phyloP scores from a whole-genome alignment of 2,329 filamentous ascomycete genomes.

The Parasarocladium wereldwijsianum region DNA sequence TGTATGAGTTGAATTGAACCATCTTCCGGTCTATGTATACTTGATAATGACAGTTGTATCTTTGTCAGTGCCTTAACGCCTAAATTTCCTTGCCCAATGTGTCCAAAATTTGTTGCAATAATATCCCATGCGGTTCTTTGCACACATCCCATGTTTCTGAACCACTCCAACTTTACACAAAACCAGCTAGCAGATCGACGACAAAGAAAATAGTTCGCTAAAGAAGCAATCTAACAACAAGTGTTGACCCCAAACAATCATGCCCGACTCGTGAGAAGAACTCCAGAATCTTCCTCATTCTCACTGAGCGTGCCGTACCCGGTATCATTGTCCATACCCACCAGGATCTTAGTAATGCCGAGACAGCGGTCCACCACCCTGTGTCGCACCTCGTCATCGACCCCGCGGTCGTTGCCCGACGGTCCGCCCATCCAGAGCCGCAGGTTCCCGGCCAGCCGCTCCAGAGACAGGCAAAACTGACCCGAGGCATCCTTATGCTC shows the following conservation, averaged over 20 bases:
- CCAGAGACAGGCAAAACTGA: conserved; percentile 32
- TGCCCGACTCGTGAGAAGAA: conserved; percentile 6
- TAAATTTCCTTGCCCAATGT: too few relatives aligned
- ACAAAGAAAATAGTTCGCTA: neutral
- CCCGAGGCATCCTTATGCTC: conserved; percentile 30
- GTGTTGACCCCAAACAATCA: too few relatives aligned
- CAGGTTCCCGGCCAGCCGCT: conserved; percentile 40
- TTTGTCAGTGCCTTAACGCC: too few relatives aligned
- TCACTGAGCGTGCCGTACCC: conserved; percentile 46
- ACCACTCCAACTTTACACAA: too few relatives aligned
- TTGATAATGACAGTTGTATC: too few relatives aligned
- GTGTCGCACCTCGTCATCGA: conserved; percentile 35
- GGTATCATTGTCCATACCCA: conserved; percentile 45
- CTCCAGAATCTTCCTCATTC: too few relatives aligned
- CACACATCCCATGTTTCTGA: too few relatives aligned
- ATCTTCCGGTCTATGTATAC: too few relatives aligned
- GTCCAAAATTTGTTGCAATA: too few relatives aligned
- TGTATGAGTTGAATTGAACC: too few relatives aligned
- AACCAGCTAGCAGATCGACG: too few relatives aligned
- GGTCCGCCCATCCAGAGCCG: conserved; percentile 45
- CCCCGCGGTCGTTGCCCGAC: conserved; percentile 33
- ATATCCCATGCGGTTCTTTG: too few relatives aligned
- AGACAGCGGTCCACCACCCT: conserved; percentile 42
- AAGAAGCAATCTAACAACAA: conserved; percentile 1
- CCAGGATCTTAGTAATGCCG: conserved; percentile 36